These are phyloP conservation scores for Oenanthe sinensis DNA, from an alignment of 129 eudicot genomes.

Conservation along the genomic window DNA sequence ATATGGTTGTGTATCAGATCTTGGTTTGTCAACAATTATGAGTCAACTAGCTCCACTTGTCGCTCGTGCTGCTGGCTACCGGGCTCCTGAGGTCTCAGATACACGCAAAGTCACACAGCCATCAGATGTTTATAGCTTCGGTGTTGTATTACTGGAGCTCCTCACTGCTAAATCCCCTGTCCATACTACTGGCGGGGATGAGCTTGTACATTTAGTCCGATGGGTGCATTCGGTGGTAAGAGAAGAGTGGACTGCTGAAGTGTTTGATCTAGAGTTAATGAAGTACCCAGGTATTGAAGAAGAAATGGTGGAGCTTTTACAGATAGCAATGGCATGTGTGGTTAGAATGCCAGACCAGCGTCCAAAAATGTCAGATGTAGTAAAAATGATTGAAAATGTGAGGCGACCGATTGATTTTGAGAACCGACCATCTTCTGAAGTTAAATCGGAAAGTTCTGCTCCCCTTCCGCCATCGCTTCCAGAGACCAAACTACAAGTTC, in stretches of 20 bases:
- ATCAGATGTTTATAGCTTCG: constrained; percentile 88
- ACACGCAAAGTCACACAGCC: constrained; percentile 73
- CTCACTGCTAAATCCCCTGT: constrained; percentile 88
- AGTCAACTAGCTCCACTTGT: constrained; percentile 65
- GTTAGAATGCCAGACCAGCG: constrained; percentile 67
- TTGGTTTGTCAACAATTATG: constrained; percentile 82
- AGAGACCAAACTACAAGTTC: constrained; percentile 20
- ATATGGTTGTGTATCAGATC: constrained; percentile 67
- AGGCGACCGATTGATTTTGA: constrained; percentile 26
- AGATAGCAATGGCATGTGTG: constrained; percentile 82
- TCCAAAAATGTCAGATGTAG: constrained; percentile 74
- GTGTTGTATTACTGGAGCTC: constrained; percentile 79
- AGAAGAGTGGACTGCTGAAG: constrained; percentile 98
- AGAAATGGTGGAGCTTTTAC: constrained; percentile 89
- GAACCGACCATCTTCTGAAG: constrained; percentile 29
- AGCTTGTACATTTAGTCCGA: constrained; percentile 77
- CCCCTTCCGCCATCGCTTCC: constrained; percentile 20
- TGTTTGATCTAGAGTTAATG: constrained; percentile 76
- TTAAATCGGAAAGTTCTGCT: constrained; percentile 21
- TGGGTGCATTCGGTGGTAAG: constrained; percentile 98
- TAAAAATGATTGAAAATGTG: constrained; percentile 69
- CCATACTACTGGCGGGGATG: constrained; percentile 83
- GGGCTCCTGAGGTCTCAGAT: constrained; percentile 91
- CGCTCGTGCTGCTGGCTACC: constrained; percentile 93
- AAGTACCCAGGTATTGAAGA: constrained; percentile 81